Conservation (phyloP, 1,284 basidiomycete genomes). For the Ceratobasidium sp. region DNA sequence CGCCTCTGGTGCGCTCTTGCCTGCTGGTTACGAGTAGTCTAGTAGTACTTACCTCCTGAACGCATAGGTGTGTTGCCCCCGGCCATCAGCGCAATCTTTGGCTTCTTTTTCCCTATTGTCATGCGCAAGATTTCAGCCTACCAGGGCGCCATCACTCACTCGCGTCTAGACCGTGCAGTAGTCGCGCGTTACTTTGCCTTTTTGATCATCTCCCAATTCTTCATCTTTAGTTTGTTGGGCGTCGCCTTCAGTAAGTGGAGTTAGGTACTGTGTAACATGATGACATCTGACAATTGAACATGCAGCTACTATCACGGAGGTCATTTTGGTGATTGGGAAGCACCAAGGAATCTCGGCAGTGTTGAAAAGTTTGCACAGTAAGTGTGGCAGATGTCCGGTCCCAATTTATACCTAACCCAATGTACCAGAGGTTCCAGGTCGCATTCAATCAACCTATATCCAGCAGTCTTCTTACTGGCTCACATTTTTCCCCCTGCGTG, state of each 20-base stretch:
- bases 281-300: background rate
- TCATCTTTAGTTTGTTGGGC: conserved; percentile 91
- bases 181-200: conserved; percentile 91
- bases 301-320: conserved; percentile 67
- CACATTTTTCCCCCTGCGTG: conserved; percentile 94
- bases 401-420: conserved; percentile 32
- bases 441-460: conserved; percentile 81
- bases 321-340: conserved; percentile 72
- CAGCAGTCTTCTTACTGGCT: conserved; percentile 90
- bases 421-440: conserved; percentile 67
- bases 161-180: conserved; percentile 85
- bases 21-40: background rate
- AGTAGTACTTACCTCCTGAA: background rate
- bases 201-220: conserved; percentile 86
- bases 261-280: background rate
- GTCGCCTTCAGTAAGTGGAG: conserved; percentile 77
- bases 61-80: conserved; percentile 78
- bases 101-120: conserved; percentile 84
- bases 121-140: conserved; percentile 87
- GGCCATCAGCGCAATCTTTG: conserved; percentile 84
- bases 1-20: conserved; percentile 63
- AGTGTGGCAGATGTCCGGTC: conserved; percentile 45
- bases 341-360: conserved; percentile 73
- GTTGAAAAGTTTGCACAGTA: conserved; percentile 69
- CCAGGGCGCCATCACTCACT: conserved; percentile 77